Conservation (phyloP, 179 eudicot species). For the Heliamphora pulchella region DNA sequence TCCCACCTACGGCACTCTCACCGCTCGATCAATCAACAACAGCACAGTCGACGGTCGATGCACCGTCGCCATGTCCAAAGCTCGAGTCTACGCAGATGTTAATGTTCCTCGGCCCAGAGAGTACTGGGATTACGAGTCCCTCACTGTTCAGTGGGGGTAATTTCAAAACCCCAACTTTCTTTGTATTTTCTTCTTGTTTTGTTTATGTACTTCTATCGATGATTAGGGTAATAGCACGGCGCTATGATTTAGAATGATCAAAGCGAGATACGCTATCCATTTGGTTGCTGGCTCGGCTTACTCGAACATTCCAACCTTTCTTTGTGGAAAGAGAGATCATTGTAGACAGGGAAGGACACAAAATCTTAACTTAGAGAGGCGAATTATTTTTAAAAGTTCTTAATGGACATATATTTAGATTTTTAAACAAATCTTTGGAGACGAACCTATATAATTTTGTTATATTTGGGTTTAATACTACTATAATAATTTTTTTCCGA, state of each 20-base stretch:
- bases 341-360: background rate
- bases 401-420: too few relatives aligned
- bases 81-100: conserved; percentile 49
- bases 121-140: conserved; percentile 49
- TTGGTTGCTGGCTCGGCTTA: background rate
- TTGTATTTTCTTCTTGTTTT: background rate
- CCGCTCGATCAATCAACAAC: conserved; percentile 4
- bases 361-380: too few relatives aligned
- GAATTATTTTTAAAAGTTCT: too few relatives aligned
- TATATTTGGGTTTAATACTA: too few relatives aligned
- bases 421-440: too few relatives aligned
- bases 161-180: conserved; percentile 1
- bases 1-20: background rate
- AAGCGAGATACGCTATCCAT: background rate
- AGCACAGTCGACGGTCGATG: conserved; percentile 15
- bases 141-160: conserved; percentile 56
- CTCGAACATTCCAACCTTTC: background rate
- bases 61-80: conserved; percentile 35
- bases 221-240: background rate
- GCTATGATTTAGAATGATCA: background rate
- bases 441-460: too few relatives aligned
- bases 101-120: conserved; percentile 49
- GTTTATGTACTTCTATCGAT: background rate
- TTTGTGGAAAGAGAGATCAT: background rate
- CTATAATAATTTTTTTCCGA: too few relatives aligned